phyloP scores from a whole-genome alignment of 2,329 filamentous ascomycete genomes.

The Colletotrichum lentis region DNA sequence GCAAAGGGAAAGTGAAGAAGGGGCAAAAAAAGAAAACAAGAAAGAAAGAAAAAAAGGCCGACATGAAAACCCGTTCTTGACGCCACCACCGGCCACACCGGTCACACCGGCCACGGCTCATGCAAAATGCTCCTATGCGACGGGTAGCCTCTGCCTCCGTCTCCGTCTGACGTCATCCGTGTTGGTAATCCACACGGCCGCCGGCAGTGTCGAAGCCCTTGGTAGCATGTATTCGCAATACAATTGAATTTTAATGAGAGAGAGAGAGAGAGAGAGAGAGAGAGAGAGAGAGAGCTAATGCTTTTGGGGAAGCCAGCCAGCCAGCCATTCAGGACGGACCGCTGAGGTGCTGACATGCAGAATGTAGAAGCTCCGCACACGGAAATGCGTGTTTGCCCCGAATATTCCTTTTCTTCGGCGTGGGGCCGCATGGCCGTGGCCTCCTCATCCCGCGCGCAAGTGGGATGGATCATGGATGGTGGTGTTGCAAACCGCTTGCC shows the following conservation, averaged over 20 bases:
- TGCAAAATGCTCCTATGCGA: not conserved
- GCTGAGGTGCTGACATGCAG: not conserved
- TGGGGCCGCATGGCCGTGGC: not conserved
- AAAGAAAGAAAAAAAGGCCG: not conserved
- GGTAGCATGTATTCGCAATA: not conserved
- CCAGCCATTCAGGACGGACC: not conserved
- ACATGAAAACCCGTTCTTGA: conserved; percentile 7
- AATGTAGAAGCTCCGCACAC: conserved; percentile 3
- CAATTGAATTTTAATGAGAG: not conserved
- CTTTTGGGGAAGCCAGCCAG: not conserved
- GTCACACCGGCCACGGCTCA: conserved; percentile 17
- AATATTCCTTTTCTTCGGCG: not conserved
- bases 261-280: too few relatives aligned
- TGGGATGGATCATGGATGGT: not conserved
- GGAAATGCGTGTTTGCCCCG: not conserved
- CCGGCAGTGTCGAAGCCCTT: not conserved
- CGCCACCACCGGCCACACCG: conserved; percentile 18
- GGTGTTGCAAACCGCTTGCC: not conserved
- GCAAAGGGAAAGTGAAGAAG: too few relatives aligned
- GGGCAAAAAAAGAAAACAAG: not conserved
- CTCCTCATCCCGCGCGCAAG: not conserved
- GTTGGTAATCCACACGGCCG: not conserved
- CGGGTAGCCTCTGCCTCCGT: not conserved
- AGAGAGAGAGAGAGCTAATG: too few relatives aligned
- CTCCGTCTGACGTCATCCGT: conserved; percentile 23